Percentiles rank a stretch among this genome's conserved stretches.
phyloP scores from a whole-genome alignment of 2,329 filamentous ascomycete genomes.

The Penicillium sp. region DNA sequence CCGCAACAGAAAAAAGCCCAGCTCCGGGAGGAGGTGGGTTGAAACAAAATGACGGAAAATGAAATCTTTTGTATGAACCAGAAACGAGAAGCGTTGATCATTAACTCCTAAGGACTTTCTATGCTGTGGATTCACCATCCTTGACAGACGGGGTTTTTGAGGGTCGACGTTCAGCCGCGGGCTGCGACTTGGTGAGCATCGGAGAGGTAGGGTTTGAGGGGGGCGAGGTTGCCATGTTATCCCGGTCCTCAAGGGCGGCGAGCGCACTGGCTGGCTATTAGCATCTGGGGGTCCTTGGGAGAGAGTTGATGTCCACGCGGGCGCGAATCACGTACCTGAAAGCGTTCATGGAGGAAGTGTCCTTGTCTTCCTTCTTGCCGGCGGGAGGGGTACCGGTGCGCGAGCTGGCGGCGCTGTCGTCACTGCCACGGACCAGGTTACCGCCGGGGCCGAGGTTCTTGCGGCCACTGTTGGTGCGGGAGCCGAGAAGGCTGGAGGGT shows the following conservation, averaged over 20 bases:
- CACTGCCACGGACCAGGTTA: slow-evolving; percentile 70
- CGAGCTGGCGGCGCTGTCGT: slow-evolving; percentile 85
- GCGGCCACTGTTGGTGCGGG: slow-evolving; percentile 88
- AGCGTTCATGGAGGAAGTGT: slow-evolving; percentile 74
- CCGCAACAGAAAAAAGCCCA: slow-evolving; percentile 8
- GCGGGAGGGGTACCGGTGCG: slow-evolving; percentile 84
- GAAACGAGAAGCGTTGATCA: slow-evolving; percentile 39
- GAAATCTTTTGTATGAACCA: slow-evolving; percentile 33
- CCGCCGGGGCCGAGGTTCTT: slow-evolving; percentile 70
- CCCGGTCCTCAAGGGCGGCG: slow-evolving; percentile 48
- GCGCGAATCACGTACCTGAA: slow-evolving; percentile 71
- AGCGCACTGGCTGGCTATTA: slow-evolving; percentile 43
- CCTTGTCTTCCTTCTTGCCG: slow-evolving; percentile 62
- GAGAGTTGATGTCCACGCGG: slow-evolving; percentile 1
- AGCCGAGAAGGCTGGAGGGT: slow-evolving; percentile 82
- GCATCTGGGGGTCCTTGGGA: slow-evolving; percentile 1
- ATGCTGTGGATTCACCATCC: slow-evolving; percentile 42
- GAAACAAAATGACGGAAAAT: slow-evolving; percentile 15
- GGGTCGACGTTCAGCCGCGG: slow-evolving; percentile 44
- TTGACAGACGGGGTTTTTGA: slow-evolving; percentile 45
- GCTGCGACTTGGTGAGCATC: slow-evolving; percentile 48
- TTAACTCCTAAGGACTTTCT: slow-evolving; percentile 39
- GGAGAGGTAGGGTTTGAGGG: slow-evolving; percentile 52
- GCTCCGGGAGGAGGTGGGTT: background rate
- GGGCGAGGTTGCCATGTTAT: slow-evolving; percentile 50